A percentile compares a stretch with the other conserved stretches of the same genome.
These are phyloP conservation scores for Obelidium mucronatum DNA, from an alignment of 192 early-diverging fungal genomes.

Conservation along the genomic window DNA sequence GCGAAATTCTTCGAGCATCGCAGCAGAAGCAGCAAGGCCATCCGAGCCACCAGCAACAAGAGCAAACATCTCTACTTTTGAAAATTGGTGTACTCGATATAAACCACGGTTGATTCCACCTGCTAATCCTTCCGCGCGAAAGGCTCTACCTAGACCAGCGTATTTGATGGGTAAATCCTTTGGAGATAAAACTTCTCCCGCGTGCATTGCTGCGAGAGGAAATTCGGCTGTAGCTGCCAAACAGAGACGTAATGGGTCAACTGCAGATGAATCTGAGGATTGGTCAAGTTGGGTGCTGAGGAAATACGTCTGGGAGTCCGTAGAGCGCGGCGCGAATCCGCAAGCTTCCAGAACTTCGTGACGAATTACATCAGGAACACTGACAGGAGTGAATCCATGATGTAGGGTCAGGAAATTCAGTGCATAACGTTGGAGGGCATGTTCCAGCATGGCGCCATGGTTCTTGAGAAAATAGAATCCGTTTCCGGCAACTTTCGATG, in stretches of 20 bases:
- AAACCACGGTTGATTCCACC: slow-evolving; percentile 87
- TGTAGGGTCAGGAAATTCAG: slow-evolving; percentile 70
- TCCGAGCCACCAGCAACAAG: slow-evolving; percentile 59
- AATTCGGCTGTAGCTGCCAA: slow-evolving; percentile 92
- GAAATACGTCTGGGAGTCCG: slow-evolving; percentile 87
- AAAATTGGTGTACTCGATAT: slow-evolving; percentile 95
- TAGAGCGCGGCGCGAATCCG: slow-evolving; percentile 84
- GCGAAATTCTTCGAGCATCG: slow-evolving; percentile 74
- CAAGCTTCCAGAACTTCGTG: slow-evolving; percentile 83
- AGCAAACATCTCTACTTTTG: slow-evolving; percentile 91
- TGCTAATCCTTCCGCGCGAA: slow-evolving; percentile 88
- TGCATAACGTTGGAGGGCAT: slow-evolving; percentile 87
- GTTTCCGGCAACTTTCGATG: slow-evolving; percentile 78
- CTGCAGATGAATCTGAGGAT: neutral
- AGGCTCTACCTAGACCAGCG: slow-evolving; percentile 87
- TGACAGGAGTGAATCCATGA: slow-evolving; percentile 79
- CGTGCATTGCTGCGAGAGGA: slow-evolving; percentile 85
- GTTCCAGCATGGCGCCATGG: slow-evolving; percentile 85
- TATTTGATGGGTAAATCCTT: slow-evolving; percentile 72
- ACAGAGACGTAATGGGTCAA: slow-evolving; percentile 62
- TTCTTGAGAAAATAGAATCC: slow-evolving; percentile 90
- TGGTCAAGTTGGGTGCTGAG: slow-evolving; percentile 55
- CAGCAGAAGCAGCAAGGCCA: slow-evolving; percentile 61
- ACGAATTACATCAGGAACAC: slow-evolving; percentile 84
- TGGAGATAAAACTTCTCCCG: slow-evolving; percentile 66